These are phyloP conservation scores for Penicillium sp. DNA, from an alignment of 2,329 filamentous ascomycete genomes.

Conservation along the genomic window DNA sequence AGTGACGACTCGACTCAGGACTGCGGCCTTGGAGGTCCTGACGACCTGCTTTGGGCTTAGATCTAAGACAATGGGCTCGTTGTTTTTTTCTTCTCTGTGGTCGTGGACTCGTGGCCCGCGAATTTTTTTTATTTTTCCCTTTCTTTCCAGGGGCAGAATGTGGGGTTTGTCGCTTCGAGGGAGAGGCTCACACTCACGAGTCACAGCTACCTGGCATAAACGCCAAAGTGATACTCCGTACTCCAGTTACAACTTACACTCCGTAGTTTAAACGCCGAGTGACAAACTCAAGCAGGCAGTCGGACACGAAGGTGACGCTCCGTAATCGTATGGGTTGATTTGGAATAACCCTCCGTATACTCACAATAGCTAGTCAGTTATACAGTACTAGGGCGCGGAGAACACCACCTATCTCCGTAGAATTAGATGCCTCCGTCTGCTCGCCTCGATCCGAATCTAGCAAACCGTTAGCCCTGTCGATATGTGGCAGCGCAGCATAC, in stretches of 20 bases:
- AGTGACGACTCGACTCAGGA: background rate
- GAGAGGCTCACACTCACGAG: too few relatives aligned
- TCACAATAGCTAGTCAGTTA: too few relatives aligned
- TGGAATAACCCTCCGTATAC: background rate
- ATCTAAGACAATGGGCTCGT: constrained; percentile 2
- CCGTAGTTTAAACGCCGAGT: too few relatives aligned
- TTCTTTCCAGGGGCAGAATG: background rate
- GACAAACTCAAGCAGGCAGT: too few relatives aligned
- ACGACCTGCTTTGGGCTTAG: background rate
- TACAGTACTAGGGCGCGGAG: background rate
- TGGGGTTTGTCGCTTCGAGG: too few relatives aligned
- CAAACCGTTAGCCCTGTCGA: too few relatives aligned
- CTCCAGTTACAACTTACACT: too few relatives aligned
- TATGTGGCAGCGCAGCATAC: too few relatives aligned
- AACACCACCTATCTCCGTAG: background rate
- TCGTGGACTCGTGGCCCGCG: background rate
- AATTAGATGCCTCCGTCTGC: background rate
- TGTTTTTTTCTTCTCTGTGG: background rate
- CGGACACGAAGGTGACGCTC: too few relatives aligned
- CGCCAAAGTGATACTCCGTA: too few relatives aligned
- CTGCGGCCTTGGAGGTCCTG: background rate
- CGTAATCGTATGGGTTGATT: too few relatives aligned
- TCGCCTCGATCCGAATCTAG: background rate
- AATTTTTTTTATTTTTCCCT: background rate
- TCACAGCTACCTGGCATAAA: too few relatives aligned